Evolutionary conservation across 1,284 basidiomycete genomes (phyloP).

Genomic region (Fomitopsis schrenkii): DNA sequence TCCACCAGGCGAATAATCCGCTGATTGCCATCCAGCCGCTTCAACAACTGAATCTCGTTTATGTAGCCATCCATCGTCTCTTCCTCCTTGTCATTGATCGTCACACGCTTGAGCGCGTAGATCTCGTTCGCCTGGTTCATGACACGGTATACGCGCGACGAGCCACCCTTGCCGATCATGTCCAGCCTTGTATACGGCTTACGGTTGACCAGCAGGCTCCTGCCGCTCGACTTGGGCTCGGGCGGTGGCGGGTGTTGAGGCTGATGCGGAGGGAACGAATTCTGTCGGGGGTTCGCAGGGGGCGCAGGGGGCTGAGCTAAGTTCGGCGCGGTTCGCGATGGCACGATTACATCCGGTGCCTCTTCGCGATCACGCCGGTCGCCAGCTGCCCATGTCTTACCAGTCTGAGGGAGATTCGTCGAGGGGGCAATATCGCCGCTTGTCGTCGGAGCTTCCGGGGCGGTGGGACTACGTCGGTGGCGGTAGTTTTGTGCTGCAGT

Average conservation of each 20-base stretch:
- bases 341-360: slow-evolving; percentile 22
- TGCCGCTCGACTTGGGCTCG: slow-evolving; percentile 14
- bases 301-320: not conserved
- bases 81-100: slow-evolving; percentile 78
- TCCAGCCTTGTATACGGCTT: slow-evolving; percentile 80
- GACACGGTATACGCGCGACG: slow-evolving; percentile 91
- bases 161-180: slow-evolving; percentile 87
- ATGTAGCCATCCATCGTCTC: slow-evolving; percentile 90
- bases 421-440: slow-evolving; percentile 31
- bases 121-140: slow-evolving; percentile 74
- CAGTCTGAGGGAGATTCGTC: not conserved
- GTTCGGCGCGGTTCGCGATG: slow-evolving; percentile 11
- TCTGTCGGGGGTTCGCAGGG: slow-evolving; percentile 7
- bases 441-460: slow-evolving; percentile 49
- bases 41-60: slow-evolving; percentile 89
- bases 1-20: slow-evolving; percentile 88
- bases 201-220: slow-evolving; percentile 61
- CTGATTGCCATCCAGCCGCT: slow-evolving; percentile 82
- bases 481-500: slow-evolving; percentile 10
- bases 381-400: slow-evolving; percentile 48
- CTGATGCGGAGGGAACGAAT: not conserved
- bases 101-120: slow-evolving; percentile 86
- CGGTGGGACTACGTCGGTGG: slow-evolving; percentile 60
- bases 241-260: not conserved
- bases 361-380: slow-evolving; percentile 33